Evolutionary conservation across 306 rosid species (phyloP).

Genomic region (Vigna radiata): DNA sequence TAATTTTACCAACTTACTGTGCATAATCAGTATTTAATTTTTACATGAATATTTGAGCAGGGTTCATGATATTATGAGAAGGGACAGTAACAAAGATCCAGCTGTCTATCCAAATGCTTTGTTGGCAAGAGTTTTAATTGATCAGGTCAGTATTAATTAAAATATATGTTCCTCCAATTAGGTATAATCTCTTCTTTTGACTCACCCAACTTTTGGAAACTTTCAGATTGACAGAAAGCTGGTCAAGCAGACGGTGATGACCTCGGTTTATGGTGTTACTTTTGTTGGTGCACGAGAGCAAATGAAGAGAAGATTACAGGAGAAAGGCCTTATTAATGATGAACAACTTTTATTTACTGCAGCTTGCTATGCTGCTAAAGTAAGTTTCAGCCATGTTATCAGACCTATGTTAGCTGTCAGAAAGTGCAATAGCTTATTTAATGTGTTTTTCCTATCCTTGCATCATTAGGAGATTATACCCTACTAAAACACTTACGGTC

Average conservation of each 20-base stretch:
- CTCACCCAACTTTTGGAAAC: constrained; percentile 39
- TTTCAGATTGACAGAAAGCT: constrained; percentile 87
- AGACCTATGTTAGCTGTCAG: constrained; percentile 5
- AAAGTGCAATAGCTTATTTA: constrained; percentile 14
- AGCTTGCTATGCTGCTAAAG: constrained; percentile 88
- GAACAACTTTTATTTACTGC: constrained; percentile 68
- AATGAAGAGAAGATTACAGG: constrained; percentile 78
- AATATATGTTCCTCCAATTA: constrained; percentile 10
- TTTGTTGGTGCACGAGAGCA: constrained; percentile 89
- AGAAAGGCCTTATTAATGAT: constrained; percentile 78
- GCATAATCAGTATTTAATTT: neutral
- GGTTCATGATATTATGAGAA: constrained; percentile 81
- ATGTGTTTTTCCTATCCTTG: constrained; percentile 10
- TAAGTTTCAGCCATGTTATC: constrained; percentile 48
- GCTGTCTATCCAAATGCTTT: constrained; percentile 63
- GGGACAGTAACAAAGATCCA: constrained; percentile 75
- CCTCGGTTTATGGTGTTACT: constrained; percentile 90
- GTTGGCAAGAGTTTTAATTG: constrained; percentile 72
- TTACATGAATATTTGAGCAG: constrained; percentile 48
- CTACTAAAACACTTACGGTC: neutral
- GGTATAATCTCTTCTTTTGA: constrained; percentile 19
- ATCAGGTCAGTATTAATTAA: constrained; percentile 61
- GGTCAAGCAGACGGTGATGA: constrained; percentile 92
- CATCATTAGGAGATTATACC: constrained; percentile 16
- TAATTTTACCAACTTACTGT: constrained; percentile 4